Evolutionary conservation across 202 grass and related monocot species (phyloP), one percentile per base, ranked within the genome.

Genomic region (Bolboschoenoplectus hybrid): DNA sequence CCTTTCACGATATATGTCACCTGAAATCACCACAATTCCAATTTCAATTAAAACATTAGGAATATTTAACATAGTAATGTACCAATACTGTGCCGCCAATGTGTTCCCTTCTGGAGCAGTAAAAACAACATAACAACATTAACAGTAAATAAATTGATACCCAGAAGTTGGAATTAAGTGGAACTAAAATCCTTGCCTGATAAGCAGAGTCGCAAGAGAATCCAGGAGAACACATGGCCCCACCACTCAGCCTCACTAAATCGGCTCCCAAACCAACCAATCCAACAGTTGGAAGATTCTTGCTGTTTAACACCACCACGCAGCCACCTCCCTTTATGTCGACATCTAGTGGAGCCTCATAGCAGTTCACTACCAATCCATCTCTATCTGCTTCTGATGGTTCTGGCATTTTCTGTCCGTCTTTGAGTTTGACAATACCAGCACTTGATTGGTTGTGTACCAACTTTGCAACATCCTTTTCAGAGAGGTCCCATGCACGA

Each of bases 151-250:
- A 50, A 74, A 13, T 74, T 51, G 3, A 51, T 51, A 26, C 14
- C 2, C 9, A 65, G 0, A 16, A 67, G 16, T 6, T 2, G 8
- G 1, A 9, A 45, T 71, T 44, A 17, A 77, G 6, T 77, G 11
- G 2, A 38, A 11, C 32, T 38, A 16, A 47, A 67, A 52, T 69
- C 55, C 81, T 40, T 83, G 46, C 63, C 81, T 83, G 96, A 86
- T 91, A 98, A 0, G 96, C 96, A 0, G 96, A 98, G 75, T 98
- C 96, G 9, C 96, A 94, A 0, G 96, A 98, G 87, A 95, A 98
- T 0, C 96, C 96, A 0, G 96, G 96, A 0, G 93, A 98, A 87
- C 93, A 98, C 96, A 98, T 98, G 52, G 96, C 91, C 64, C 93
- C 91, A 2, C 81, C 95, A 9, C 92, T 62, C 1, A 98, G 89